These are phyloP conservation scores for Fusarium mangiferae DNA, from an alignment of 2,329 filamentous ascomycete species.

Conservation along the genomic window DNA sequence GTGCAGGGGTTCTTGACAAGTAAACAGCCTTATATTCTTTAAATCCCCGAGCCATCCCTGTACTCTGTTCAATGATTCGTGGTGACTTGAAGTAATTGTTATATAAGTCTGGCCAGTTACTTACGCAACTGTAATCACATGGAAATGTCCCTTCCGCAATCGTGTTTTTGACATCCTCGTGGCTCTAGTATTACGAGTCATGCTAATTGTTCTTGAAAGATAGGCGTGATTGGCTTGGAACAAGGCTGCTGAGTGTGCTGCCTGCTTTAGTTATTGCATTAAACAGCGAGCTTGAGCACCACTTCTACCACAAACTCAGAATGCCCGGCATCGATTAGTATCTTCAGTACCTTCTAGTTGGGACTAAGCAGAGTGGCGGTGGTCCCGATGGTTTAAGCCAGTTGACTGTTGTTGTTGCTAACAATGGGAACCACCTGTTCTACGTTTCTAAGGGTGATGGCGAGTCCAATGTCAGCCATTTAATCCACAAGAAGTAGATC, in stretches of 20 bases:
- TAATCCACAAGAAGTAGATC: no score
- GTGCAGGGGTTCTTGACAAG: background rate
- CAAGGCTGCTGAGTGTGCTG: background rate
- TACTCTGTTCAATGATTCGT: background rate
- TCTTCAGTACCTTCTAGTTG: no score
- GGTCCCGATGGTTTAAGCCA: no score
- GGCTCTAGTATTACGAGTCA: no score
- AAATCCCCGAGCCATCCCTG: background rate
- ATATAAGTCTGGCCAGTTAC: background rate
- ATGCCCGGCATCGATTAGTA: no score
- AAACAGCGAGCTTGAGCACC: background rate
- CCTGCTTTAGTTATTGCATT: background rate
- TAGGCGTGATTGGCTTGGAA: rapidly evolving
- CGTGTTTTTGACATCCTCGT: rapidly evolving
- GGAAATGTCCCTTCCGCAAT: rapidly evolving
- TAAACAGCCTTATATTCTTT: background rate
- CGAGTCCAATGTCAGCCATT: no score
- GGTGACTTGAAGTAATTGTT: background rate
- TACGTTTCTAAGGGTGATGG: no score
- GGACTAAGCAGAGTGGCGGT: no score
- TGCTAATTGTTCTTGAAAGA: background rate
- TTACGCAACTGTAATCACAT: background rate
- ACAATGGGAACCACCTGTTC: no score
- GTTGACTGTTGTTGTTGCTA: no score
- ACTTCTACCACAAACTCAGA: no score